Evolutionary conservation across 2,329 filamentous ascomycete genomes (phyloP).

Genomic region (Calycina herbarum): DNA sequence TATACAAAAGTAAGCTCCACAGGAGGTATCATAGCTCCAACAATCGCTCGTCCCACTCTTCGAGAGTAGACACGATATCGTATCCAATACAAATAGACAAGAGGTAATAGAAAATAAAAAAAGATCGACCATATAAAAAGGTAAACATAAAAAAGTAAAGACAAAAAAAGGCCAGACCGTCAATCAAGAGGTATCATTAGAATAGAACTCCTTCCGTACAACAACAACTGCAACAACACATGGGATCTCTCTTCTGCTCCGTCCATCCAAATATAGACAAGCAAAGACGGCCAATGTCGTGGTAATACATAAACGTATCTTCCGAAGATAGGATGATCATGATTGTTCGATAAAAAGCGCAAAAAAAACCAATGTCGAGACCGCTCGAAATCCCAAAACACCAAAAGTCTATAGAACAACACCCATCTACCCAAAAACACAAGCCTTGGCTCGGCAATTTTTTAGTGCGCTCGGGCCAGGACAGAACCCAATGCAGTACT

Average conservation of each 20-base stretch:
- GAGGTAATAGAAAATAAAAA: slow-evolving; percentile 7
- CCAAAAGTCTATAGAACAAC: slow-evolving; percentile 1
- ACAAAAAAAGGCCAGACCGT: slow-evolving; percentile 12
- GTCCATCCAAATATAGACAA: background rate
- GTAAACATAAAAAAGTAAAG: background rate
- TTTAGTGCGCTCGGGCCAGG: background rate
- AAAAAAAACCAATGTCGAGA: background rate
- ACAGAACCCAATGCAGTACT: background rate
- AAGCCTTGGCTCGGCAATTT: slow-evolving; percentile 11
- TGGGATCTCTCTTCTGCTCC: background rate
- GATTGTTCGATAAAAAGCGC: background rate
- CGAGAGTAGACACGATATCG: slow-evolving; percentile 3
- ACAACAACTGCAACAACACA: slow-evolving; percentile 5
- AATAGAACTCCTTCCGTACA: slow-evolving; percentile 12
- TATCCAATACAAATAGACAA: slow-evolving; percentile 8
- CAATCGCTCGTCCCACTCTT: slow-evolving; percentile 1
- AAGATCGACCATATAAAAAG: background rate
- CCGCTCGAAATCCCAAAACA: slow-evolving; percentile 3
- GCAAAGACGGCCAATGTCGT: background rate
- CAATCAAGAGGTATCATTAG: slow-evolving; percentile 19
- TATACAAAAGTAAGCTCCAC: slow-evolving; percentile 8
- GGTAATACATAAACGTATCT: background rate
- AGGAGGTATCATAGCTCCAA: slow-evolving; percentile 9
- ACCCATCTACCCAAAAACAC: slow-evolving; percentile 1
- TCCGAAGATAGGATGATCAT: background rate